Conservation (phyloP, 179 eudicot species). For the Amaranthus tricolor region DNA sequence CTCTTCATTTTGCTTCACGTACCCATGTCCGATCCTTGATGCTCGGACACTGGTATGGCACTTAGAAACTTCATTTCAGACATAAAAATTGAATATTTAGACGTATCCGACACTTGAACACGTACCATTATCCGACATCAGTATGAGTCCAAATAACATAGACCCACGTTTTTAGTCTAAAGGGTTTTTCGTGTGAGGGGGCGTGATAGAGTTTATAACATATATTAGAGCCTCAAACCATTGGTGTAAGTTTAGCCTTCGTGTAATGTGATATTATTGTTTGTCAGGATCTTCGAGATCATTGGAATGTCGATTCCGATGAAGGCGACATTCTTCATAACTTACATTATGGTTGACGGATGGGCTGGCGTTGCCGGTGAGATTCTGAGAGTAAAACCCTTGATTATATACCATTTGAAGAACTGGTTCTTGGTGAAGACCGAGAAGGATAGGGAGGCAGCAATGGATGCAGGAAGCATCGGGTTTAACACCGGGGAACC, state of each 20-base stretch:
- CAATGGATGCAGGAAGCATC: slow-evolving; percentile 95
- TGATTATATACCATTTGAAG: slow-evolving; percentile 77
- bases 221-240: neutral
- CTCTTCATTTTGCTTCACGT: no score
- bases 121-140: no score
- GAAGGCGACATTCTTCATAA: slow-evolving; percentile 95
- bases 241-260: neutral
- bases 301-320: slow-evolving; percentile 75
- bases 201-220: no score
- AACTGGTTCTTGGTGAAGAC: slow-evolving; percentile 87
- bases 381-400: slow-evolving; percentile 78
- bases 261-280: slow-evolving; percentile 14
- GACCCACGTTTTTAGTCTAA: no score
- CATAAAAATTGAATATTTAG: no score
- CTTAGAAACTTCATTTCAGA: no score
- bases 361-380: slow-evolving; percentile 99
- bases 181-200: no score
- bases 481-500: slow-evolving; percentile 87
- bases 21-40: no score
- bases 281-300: slow-evolving; percentile 49
- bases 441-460: slow-evolving; percentile 88
- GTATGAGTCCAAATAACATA: no score
- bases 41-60: no score
- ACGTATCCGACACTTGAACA: no score
- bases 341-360: slow-evolving; percentile 95